Evolutionary conservation across 2,329 filamentous ascomycete genomes (phyloP).

Genomic region (Nigrograna mackinnonii): DNA sequence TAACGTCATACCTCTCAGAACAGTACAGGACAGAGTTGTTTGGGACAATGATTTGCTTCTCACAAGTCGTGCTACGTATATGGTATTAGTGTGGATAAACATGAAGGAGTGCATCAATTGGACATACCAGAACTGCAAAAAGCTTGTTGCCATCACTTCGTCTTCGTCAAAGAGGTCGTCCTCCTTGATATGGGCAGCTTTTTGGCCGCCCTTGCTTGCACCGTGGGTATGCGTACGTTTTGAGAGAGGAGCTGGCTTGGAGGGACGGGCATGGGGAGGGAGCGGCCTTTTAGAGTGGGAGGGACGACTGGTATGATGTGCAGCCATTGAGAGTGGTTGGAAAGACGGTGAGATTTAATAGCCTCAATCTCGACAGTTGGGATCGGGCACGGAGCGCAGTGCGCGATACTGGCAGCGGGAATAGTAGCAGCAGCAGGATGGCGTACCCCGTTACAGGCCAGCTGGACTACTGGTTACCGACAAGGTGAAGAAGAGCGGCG

Average conservation of each 20-base stretch:
- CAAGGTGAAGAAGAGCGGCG: slow-evolving; percentile 25
- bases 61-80: slow-evolving; percentile 61
- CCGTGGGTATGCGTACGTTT: slow-evolving; percentile 37
- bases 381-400: slow-evolving; percentile 34
- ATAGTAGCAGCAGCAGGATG: too few relatives aligned
- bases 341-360: slow-evolving; percentile 40
- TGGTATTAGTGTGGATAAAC: not conserved
- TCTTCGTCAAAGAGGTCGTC: slow-evolving; percentile 46
- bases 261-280: slow-evolving; percentile 36
- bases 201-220: slow-evolving; percentile 26
- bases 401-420: too few relatives aligned
- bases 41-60: slow-evolving; percentile 66
- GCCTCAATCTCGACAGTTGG: slow-evolving; percentile 29
- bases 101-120: slow-evolving; percentile 1
- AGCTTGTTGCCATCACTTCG: slow-evolving; percentile 55
- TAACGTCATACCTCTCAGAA: slow-evolving; percentile 60
- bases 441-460: slow-evolving; percentile 18
- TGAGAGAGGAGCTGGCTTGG: slow-evolving; percentile 33
- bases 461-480: slow-evolving; percentile 11
- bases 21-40: slow-evolving; percentile 65
- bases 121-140: slow-evolving; percentile 57
- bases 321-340: slow-evolving; percentile 33
- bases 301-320: slow-evolving; percentile 38
- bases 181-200: slow-evolving; percentile 23
- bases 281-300: slow-evolving; percentile 39